Percentiles rank a stretch among this genome's conserved stretches.
Conservation (phyloP, 78 protist genomes). For the Dictyostelium brefeldianum region DNA sequence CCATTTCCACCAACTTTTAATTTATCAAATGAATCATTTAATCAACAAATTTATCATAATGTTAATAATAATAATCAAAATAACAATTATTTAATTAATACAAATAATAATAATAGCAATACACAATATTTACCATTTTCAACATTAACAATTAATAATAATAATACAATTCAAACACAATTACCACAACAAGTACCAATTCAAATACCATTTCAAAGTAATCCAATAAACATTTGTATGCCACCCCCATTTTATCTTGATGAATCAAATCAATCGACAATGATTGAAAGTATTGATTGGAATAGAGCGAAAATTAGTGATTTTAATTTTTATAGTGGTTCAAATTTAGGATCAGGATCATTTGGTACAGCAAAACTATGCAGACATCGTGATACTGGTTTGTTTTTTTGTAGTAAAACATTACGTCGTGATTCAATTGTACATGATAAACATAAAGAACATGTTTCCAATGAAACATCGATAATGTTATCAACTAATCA, state of each 20-base stretch:
- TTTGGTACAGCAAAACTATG: conserved; percentile 68
- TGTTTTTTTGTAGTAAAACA: conserved; percentile 47
- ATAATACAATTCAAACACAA: neutral
- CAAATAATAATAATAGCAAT: neutral
- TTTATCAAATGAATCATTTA: neutral
- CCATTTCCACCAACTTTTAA: conserved; percentile 16
- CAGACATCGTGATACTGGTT: conserved; percentile 47
- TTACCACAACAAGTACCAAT: neutral
- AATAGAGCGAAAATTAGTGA: neutral
- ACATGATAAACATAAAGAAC: conserved; percentile 64
- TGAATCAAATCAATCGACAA: neutral
- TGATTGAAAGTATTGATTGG: conserved; percentile 41
- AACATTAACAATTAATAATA: neutral
- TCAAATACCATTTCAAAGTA: too few relatives aligned
- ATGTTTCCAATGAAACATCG: conserved; percentile 43
- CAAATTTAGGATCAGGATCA: conserved; percentile 43
- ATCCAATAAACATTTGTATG: neutral
- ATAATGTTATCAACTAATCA: conserved; percentile 41
- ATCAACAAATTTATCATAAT: neutral
- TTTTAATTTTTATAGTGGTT: conserved; percentile 11
- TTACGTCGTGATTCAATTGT: conserved; percentile 26
- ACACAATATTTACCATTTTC: neutral
- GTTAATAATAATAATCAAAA: neutral
- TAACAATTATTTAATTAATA: neutral
- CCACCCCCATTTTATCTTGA: conserved; percentile 30